A percentile compares a stretch with the other conserved stretches of the same genome.
These are phyloP conservation scores for Colletotrichum spaethianum DNA, from an alignment of 2,329 filamentous ascomycete species.

Conservation along the genomic window DNA sequence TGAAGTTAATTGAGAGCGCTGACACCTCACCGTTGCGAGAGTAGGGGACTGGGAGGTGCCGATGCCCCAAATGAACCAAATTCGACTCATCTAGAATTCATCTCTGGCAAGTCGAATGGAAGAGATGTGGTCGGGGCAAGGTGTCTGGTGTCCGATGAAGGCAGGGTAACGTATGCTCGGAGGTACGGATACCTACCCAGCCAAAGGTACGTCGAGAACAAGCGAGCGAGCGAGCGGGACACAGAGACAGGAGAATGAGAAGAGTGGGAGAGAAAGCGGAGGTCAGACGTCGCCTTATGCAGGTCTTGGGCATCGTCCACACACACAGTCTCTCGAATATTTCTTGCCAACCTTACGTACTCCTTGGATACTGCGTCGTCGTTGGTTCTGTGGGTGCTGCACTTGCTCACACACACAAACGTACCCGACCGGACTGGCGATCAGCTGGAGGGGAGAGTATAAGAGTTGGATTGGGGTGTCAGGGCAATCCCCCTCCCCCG, in stretches of 20 bases:
- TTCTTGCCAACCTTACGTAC: conserved; percentile 8
- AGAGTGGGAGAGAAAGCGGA: conserved; percentile 1
- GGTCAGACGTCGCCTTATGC: conserved; percentile 22
- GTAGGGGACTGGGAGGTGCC: neutral
- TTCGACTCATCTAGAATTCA: conserved; percentile 3
- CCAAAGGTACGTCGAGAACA: conserved; percentile 18
- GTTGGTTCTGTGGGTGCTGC: neutral
- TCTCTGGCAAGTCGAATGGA: conserved; percentile 5
- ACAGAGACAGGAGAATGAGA: conserved; percentile 20
- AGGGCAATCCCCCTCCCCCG: neutral
- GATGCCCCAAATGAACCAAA: neutral
- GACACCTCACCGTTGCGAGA: neutral
- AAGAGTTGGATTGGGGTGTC: conserved; percentile 7
- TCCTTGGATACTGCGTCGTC: neutral
- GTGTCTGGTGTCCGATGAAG: conserved; percentile 34
- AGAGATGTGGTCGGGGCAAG: conserved; percentile 32
- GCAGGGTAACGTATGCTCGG: conserved; percentile 31
- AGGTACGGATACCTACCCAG: conserved; percentile 19
- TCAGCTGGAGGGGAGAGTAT: neutral
- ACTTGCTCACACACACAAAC: conserved; percentile 6
- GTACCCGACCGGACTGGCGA: neutral
- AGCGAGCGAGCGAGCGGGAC: conserved; percentile 25
- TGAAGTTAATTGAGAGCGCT: conserved; percentile 28
- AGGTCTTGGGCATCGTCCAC: conserved; percentile 21
- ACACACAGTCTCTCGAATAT: conserved; percentile 12